Evolutionary conservation across 495 filamentous ascomycete species (phyloP).

Genomic region (Apiosordaria backusii): DNA sequence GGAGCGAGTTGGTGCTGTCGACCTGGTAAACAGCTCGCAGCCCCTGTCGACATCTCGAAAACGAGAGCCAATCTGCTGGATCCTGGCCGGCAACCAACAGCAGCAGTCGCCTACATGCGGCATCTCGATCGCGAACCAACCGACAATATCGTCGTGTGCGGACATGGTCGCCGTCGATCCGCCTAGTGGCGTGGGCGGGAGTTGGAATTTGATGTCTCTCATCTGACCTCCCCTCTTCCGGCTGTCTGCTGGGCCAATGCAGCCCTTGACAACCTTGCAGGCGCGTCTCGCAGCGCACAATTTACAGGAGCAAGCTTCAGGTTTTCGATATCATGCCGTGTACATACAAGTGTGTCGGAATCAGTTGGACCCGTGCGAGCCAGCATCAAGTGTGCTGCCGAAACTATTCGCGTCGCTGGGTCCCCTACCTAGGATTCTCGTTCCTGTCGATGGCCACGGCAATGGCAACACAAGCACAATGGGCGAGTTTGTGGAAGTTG

Average conservation of each 20-base stretch:
- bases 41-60: background rate
- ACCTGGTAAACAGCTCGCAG: background rate
- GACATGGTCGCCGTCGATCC: slow-evolving; percentile 27
- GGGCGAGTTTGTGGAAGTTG: background rate
- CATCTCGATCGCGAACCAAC: slow-evolving; percentile 18
- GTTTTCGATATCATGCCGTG: slow-evolving; percentile 14
- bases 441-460: background rate
- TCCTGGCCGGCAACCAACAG: background rate
- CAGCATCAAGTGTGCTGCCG: slow-evolving; percentile 5
- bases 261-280: slow-evolving; percentile 20
- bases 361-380: slow-evolving; percentile 3
- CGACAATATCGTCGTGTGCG: slow-evolving; percentile 14
- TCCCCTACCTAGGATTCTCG: background rate
- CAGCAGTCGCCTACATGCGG: slow-evolving; percentile 17
- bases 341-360: slow-evolving; percentile 6
- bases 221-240: slow-evolving; percentile 5
- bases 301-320: slow-evolving; percentile 17
- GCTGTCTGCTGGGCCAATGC: slow-evolving; percentile 11
- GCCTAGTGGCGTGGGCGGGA: slow-evolving; percentile 7
- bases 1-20: background rate
- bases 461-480: background rate
- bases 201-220: slow-evolving; percentile 14
- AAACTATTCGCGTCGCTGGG: too few species aligned
- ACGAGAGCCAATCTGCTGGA: background rate
- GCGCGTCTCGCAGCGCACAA: slow-evolving; percentile 3